Conservation (phyloP, 2,329 filamentous ascomycete genomes). For the Paecilomyces fulvus region DNA sequence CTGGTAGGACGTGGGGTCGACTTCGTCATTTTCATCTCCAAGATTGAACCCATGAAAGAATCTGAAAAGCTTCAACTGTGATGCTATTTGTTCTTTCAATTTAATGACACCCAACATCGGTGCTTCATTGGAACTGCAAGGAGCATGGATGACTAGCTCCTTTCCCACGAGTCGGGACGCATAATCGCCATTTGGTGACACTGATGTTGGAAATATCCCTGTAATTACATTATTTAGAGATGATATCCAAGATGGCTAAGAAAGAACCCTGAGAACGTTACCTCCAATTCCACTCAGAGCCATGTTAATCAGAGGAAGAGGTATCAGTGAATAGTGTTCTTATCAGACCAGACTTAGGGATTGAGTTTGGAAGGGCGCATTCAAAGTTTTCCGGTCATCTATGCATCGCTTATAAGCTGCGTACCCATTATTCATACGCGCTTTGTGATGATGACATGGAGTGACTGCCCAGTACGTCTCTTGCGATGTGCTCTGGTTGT, state of each 20-base stretch:
- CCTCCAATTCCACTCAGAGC: background rate
- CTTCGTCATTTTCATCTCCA: background rate
- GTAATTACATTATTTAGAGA: background rate
- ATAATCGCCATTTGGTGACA: conserved; percentile 13
- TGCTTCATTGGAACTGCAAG: conserved; percentile 18
- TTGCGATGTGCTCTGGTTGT: background rate
- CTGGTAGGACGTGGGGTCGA: conserved; percentile 13
- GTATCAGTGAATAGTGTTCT: no score
- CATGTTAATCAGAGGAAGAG: background rate
- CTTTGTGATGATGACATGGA: background rate
- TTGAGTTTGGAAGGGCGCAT: background rate
- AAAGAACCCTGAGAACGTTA: background rate
- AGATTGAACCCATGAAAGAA: conserved; percentile 13
- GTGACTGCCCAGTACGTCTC: background rate
- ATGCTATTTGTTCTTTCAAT: conserved; percentile 19
- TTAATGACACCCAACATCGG: conserved; percentile 23
- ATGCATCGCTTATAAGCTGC: background rate
- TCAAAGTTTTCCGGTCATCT: background rate
- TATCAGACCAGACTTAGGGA: background rate
- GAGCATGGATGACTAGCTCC: conserved; percentile 24
- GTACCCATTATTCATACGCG: background rate
- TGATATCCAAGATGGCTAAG: conserved; percentile 1
- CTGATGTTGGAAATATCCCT: conserved; percentile 9
- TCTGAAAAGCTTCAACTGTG: conserved; percentile 21
- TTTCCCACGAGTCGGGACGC: conserved; percentile 12